Percentiles rank a stretch among this genome's conserved stretches.
These are phyloP conservation scores for Monosporascus cannonballus DNA, from an alignment of 2,329 filamentous ascomycete genomes.

Conservation along the genomic window DNA sequence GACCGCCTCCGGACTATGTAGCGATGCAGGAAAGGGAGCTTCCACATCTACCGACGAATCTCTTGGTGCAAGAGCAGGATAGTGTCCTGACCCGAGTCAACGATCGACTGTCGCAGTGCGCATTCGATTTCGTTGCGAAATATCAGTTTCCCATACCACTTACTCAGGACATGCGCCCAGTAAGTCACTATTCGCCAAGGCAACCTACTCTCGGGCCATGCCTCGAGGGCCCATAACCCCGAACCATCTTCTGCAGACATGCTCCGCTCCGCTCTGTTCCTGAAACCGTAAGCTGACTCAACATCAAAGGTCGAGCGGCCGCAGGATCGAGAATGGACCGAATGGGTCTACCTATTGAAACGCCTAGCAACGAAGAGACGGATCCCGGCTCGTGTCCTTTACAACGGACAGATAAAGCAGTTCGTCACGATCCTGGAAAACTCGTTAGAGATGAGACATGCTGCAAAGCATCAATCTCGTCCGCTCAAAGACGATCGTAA, in stretches of 20 bases:
- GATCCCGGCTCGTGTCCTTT: constrained; percentile 76
- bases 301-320: constrained; percentile 21
- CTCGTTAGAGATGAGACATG: constrained; percentile 81
- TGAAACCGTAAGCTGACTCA: not conserved
- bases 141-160: constrained; percentile 86
- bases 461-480: constrained; percentile 75
- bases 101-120: constrained; percentile 77
- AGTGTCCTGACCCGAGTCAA: constrained; percentile 74
- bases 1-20: constrained; percentile 63
- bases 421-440: constrained; percentile 85
- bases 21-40: constrained; percentile 75
- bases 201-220: constrained; percentile 14
- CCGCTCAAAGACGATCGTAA: constrained; percentile 85
- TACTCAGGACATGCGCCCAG: constrained; percentile 41
- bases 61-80: constrained; percentile 80
- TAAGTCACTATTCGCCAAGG: not conserved
- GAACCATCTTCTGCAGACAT: not conserved
- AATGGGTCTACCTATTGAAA: constrained; percentile 86
- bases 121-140: constrained; percentile 85
- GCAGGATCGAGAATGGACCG: constrained; percentile 65
- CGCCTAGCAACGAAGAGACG: constrained; percentile 78
- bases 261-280: not conserved
- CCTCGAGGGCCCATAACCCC: not conserved
- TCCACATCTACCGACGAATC: constrained; percentile 74
- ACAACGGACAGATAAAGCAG: constrained; percentile 88